phyloP scores from a whole-genome alignment of 441 rosid genomes.

The Eruca vesicaria region DNA sequence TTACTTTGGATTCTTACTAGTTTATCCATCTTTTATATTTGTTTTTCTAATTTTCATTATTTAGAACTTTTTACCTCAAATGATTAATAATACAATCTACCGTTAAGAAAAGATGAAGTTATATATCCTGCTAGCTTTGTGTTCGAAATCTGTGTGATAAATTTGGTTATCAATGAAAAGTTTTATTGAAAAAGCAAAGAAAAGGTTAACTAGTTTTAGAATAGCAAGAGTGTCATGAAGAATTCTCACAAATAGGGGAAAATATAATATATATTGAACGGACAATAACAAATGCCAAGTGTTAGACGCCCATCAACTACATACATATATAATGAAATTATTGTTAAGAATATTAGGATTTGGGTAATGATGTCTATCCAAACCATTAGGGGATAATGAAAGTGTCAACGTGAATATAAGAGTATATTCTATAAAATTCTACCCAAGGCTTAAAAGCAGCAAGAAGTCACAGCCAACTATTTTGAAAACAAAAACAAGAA shows the following conservation, averaged over 20 bases:
- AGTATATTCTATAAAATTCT: not conserved
- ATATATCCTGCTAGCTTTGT: too few species aligned
- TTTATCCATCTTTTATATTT: too few species aligned
- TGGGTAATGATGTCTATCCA: not conserved
- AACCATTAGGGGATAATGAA: not conserved
- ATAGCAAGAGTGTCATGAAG: not conserved
- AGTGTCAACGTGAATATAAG: not conserved
- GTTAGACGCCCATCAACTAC: not conserved
- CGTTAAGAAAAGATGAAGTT: too few species aligned
- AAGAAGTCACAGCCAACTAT: conserved; percentile 5
- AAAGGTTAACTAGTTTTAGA: not conserved
- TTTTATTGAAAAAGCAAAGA: too few species aligned
- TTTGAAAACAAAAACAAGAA: not conserved
- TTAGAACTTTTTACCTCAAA: too few species aligned
- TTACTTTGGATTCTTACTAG: too few species aligned
- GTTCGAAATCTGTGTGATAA: too few species aligned
- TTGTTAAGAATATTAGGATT: not conserved
- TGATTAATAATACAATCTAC: too few species aligned
- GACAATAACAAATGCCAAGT: not conserved
- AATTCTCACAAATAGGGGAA: not conserved
- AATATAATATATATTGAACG: not conserved
- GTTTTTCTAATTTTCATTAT: too few species aligned
- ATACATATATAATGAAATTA: not conserved
- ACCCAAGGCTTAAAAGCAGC: conserved; percentile 11
- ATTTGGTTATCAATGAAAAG: too few species aligned